A percentile compares a stretch with the other conserved stretches of the same genome.
Evolutionary conservation across 2,329 filamentous ascomycete genomes (phyloP).

Genomic region (Colletotrichum melonis): DNA sequence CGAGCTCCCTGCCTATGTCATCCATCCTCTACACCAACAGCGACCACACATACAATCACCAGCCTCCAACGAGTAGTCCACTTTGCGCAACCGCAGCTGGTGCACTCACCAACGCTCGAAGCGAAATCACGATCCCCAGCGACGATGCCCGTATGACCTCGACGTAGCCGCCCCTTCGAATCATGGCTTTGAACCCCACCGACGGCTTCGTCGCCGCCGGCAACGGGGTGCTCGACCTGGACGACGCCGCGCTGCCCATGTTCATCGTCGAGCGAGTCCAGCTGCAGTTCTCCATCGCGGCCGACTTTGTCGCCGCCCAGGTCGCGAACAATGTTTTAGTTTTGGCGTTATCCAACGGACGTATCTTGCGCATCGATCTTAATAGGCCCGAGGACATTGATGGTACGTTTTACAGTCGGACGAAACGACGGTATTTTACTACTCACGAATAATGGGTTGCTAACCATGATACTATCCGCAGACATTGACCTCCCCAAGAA

Average conservation of each 20-base stretch:
- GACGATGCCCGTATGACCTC: slow-evolving; percentile 30
- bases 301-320: slow-evolving; percentile 95
- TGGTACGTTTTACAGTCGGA: slow-evolving; percentile 59
- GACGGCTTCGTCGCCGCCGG: slow-evolving; percentile 81
- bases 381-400: slow-evolving; percentile 96
- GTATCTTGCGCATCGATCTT: slow-evolving; percentile 93
- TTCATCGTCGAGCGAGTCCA: slow-evolving; percentile 95
- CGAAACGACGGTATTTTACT: slow-evolving; percentile 24
- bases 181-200: slow-evolving; percentile 77
- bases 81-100: slow-evolving; percentile 18
- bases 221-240: slow-evolving; percentile 65
- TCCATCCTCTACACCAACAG: slow-evolving; percentile 28
- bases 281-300: slow-evolving; percentile 92
- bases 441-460: neutral
- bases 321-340: slow-evolving; percentile 98
- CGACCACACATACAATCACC: slow-evolving; percentile 13
- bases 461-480: slow-evolving; percentile 50
- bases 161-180: neutral
- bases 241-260: slow-evolving; percentile 79
- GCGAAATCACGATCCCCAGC: slow-evolving; percentile 3
- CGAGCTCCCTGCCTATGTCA: slow-evolving; percentile 33
- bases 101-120: slow-evolving; percentile 15
- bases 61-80: slow-evolving; percentile 26
- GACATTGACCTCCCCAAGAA: slow-evolving; percentile 98
- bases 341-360: slow-evolving; percentile 89